Evolutionary conservation across 78 protist genomes (phyloP), one percentile per base, ranked within the genome.

Genomic region (Cavenderia fasciculata): DNA sequence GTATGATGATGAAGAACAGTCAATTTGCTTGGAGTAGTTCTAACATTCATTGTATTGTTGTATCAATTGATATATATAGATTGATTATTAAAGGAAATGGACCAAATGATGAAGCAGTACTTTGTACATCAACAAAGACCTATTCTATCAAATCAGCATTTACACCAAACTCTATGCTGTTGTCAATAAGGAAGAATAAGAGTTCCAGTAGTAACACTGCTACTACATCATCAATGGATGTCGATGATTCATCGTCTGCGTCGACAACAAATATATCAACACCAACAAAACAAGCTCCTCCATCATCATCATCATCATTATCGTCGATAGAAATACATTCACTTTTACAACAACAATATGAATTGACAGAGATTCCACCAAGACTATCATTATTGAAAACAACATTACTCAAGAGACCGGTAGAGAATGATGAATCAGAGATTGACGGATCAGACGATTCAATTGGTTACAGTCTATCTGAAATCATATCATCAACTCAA

Each of bases 161-260:
- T 25, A 82, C 90, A 21, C 68, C 90, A 23, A 82, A 82, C 40
- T 34, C 90, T 27, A 52, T 82, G 70, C 51, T 82, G 47, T 43
- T 82, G 14, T 23, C 73, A 11, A 19, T 34, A 46, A 46, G 54
- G 23, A 59, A 73, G 8, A 73, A 14, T 38, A 40, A 73, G 21
- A 73, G n/a, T n/a, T n/a, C n/a, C n/a, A n/a, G n/a, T n/a, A n/a
- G n/a, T n/a, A n/a, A n/a, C n/a, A n/a, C n/a, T n/a, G n/a, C n/a
- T n/a, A n/a, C n/a, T n/a, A n/a, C n/a, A n/a, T n/a, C n/a, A n/a
- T n/a, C n/a, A n/a, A n/a, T n/a, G n/a, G n/a, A n/a, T n/a, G n/a
- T n/a, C n/a, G n/a, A n/a, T n/a, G n/a, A n/a, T n/a, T n/a, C n/a
- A n/a, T n/a, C n/a, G n/a, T n/a, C n/a, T n/a, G n/a, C n/a, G n/a